Evolutionary conservation across 768 basidiomycete species (phyloP).

Genomic region (Phallus indusiatus): DNA sequence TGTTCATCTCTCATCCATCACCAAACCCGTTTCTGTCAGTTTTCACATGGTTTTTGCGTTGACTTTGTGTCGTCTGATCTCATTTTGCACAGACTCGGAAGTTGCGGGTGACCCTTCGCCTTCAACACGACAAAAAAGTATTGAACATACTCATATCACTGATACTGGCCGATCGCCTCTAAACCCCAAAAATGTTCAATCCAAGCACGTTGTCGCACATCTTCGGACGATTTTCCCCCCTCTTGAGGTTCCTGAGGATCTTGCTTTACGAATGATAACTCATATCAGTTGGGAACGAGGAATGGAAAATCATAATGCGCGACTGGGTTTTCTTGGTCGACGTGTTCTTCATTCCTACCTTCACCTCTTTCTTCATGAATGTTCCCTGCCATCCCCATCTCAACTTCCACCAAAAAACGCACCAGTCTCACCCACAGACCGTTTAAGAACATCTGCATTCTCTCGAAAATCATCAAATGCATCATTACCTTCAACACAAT

Average conservation of each 20-base stretch:
- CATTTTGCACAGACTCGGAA: neutral
- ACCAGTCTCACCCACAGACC: slow-evolving; percentile 2
- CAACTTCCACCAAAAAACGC: slow-evolving; percentile 8
- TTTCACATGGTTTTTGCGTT: neutral
- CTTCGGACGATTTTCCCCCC: slow-evolving; percentile 54
- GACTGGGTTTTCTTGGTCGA: slow-evolving; percentile 66
- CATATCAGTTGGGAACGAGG: slow-evolving; percentile 68
- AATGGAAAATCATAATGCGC: slow-evolving; percentile 58
- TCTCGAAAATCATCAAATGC: neutral
- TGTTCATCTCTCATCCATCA: neutral
- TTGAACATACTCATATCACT: neutral
- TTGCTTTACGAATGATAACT: slow-evolving; percentile 66
- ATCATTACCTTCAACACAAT: slow-evolving; percentile 39
- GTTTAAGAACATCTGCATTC: neutral
- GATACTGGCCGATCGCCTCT: neutral
- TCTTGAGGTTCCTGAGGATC: slow-evolving; percentile 58
- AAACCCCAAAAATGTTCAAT: slow-evolving; percentile 5
- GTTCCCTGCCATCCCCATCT: neutral
- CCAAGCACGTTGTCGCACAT: slow-evolving; percentile 33
- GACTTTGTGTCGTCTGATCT: neutral
- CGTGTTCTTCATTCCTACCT: slow-evolving; percentile 71
- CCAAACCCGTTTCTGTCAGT: slow-evolving; percentile 1
- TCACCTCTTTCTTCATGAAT: slow-evolving; percentile 50
- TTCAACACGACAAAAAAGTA: neutral
- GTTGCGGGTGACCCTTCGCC: neutral